These are phyloP conservation scores for Vachellia pachyceras DNA, from an alignment of 306 rosid genomes.

Conservation along the genomic window DNA sequence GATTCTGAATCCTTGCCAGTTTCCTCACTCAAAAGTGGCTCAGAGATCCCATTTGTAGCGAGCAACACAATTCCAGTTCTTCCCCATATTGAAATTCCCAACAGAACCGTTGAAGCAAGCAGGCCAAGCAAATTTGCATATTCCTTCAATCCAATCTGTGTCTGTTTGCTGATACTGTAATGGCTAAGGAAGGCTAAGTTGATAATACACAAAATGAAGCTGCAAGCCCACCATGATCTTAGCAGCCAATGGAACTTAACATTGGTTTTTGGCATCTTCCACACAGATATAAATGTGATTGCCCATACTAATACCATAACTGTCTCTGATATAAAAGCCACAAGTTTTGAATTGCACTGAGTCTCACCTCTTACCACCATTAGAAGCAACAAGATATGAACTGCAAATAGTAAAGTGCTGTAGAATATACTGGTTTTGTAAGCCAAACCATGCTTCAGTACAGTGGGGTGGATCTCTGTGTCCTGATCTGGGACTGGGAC, in stretches of 20 bases:
- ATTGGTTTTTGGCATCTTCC: constrained; percentile 42
- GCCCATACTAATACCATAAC: constrained; percentile 61
- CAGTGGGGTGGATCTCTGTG: constrained; percentile 37
- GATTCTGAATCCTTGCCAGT: constrained; percentile 9
- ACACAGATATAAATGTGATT: constrained; percentile 47
- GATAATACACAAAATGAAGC: constrained; percentile 53
- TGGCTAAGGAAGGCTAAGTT: constrained; percentile 49
- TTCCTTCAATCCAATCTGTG: constrained; percentile 48
- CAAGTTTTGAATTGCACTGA: constrained; percentile 50
- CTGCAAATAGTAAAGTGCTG: constrained; percentile 50
- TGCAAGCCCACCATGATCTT: constrained; percentile 87
- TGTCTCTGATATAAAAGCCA: constrained; percentile 61
- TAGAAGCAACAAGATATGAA: constrained; percentile 51
- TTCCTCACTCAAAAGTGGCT: constrained; percentile 70
- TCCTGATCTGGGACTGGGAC: constrained; percentile 40
- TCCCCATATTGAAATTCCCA: constrained; percentile 67
- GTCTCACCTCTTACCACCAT: constrained; percentile 55
- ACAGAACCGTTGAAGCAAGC: constrained; percentile 59
- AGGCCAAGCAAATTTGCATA: constrained; percentile 63
- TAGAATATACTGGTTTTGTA: constrained; percentile 60
- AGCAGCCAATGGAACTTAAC: constrained; percentile 72
- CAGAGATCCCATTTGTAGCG: constrained; percentile 48
- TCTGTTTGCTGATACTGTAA: constrained; percentile 41
- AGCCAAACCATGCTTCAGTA: constrained; percentile 46
- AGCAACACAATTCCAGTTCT: constrained; percentile 53